Evolutionary conservation across 192 early-diverging fungal species (phyloP).

Genomic region (Coemansia sp.): DNA sequence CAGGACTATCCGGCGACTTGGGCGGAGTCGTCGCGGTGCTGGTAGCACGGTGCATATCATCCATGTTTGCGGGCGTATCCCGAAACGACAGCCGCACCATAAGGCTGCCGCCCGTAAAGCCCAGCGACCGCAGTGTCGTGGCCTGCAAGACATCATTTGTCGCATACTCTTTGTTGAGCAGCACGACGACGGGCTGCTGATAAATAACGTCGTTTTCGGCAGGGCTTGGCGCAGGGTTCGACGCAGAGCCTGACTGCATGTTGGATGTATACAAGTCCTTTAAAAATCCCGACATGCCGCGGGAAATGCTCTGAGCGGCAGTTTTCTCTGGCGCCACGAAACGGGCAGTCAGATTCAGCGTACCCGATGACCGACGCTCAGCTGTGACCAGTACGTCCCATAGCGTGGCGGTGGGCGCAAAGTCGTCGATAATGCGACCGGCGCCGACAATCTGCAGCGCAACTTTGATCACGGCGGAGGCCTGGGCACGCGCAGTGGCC

Average conservation of each 20-base stretch:
- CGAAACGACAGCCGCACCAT: slow-evolving; percentile 71
- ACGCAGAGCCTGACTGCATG: background rate
- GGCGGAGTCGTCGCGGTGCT: background rate
- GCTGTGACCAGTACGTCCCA: slow-evolving; percentile 58
- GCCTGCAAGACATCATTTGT: slow-evolving; percentile 60
- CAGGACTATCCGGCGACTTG: background rate
- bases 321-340: background rate
- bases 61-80: slow-evolving; percentile 8
- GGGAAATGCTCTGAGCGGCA: slow-evolving; percentile 1
- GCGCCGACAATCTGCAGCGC: slow-evolving; percentile 77
- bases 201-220: slow-evolving; percentile 3
- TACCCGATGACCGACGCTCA: slow-evolving; percentile 15
- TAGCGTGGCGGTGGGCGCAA: slow-evolving; percentile 57
- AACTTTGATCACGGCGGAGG: slow-evolving; percentile 43
- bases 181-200: slow-evolving; percentile 34
- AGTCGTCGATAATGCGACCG: slow-evolving; percentile 64
- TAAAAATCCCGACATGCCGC: slow-evolving; percentile 4
- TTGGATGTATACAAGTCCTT: slow-evolving; percentile 1
- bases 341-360: slow-evolving; percentile 30
- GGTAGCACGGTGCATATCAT: background rate
- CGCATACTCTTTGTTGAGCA: slow-evolving; percentile 57
- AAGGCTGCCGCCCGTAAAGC: slow-evolving; percentile 66
- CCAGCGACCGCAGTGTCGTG: slow-evolving; percentile 69
- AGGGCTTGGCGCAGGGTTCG: background rate
- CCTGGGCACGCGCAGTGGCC: no score